These are phyloP conservation scores for Clavispora phyllophila DNA, from an alignment of 805 yeast genomes.

Conservation along the genomic window DNA sequence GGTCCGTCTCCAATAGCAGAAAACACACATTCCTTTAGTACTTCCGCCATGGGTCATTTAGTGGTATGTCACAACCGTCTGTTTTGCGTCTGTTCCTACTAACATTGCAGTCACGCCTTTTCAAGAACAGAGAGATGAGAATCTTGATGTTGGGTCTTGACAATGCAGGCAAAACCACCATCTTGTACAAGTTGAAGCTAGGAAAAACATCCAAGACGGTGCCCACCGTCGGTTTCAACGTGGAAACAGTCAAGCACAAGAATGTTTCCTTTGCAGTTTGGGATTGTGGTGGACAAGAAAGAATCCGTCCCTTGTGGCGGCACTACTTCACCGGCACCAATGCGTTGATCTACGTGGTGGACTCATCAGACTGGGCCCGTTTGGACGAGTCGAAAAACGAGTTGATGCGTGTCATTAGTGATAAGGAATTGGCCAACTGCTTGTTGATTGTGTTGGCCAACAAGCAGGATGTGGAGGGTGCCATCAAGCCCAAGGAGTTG, in stretches of 20 bases:
- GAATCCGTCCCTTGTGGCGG: slow-evolving; percentile 90
- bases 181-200: slow-evolving; percentile 74
- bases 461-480: slow-evolving; percentile 72
- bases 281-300: slow-evolving; percentile 96
- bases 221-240: slow-evolving; percentile 93
- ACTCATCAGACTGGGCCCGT: slow-evolving; percentile 67
- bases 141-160: slow-evolving; percentile 90
- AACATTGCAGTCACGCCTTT: slow-evolving; percentile 31
- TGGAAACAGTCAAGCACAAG: slow-evolving; percentile 77
- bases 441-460: slow-evolving; percentile 81
- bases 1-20: background rate
- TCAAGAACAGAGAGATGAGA: slow-evolving; percentile 91
- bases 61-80: slow-evolving; percentile 18
- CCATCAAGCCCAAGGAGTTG: slow-evolving; percentile 74
- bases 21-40: background rate
- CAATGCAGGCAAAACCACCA: slow-evolving; percentile 90
- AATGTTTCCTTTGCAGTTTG: slow-evolving; percentile 82
- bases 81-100: slow-evolving; percentile 6
- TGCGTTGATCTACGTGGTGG: slow-evolving; percentile 87
- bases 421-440: slow-evolving; percentile 78
- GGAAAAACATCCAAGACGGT: slow-evolving; percentile 74
- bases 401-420: slow-evolving; percentile 70
- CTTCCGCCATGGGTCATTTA: slow-evolving; percentile 15
- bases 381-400: slow-evolving; percentile 76
- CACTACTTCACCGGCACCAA: slow-evolving; percentile 92